Evolutionary conservation across 129 eudicot genomes (phyloP).

Genomic region (Deinandra increscens): DNA sequence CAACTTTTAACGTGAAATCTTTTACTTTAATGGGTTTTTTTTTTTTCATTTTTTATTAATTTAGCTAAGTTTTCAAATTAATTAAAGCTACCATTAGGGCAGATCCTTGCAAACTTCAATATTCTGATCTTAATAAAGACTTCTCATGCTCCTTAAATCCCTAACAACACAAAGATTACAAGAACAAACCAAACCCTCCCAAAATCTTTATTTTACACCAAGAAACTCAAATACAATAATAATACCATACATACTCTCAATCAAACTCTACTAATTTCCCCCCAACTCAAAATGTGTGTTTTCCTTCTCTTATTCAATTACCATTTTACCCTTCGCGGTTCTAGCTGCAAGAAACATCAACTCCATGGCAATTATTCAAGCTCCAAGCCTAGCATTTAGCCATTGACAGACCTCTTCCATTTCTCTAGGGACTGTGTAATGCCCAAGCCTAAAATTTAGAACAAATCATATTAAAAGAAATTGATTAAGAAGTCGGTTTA

Average conservation of each 20-base stretch:
- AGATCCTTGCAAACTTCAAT: too few relatives aligned
- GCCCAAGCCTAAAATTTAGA: slow-evolving; percentile 68
- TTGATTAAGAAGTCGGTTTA: background rate
- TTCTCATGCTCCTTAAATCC: too few relatives aligned
- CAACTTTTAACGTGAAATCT: too few relatives aligned
- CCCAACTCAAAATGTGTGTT: slow-evolving; percentile 16
- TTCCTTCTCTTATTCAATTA: slow-evolving; percentile 16
- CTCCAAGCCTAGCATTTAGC: slow-evolving; percentile 64
- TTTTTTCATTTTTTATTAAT: too few relatives aligned
- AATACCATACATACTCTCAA: slow-evolving; percentile 30
- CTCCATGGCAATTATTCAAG: slow-evolving; percentile 18
- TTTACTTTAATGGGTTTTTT: too few relatives aligned
- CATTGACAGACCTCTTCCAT: slow-evolving; percentile 87
- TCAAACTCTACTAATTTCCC: slow-evolving; percentile 13
- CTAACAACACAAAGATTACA: slow-evolving; percentile 19
- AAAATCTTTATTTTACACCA: slow-evolving; percentile 31
- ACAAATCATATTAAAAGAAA: background rate
- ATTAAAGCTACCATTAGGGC: too few relatives aligned
- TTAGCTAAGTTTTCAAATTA: too few relatives aligned
- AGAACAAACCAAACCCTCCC: slow-evolving; percentile 3
- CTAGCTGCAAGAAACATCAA: slow-evolving; percentile 24
- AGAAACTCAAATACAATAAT: slow-evolving; percentile 27
- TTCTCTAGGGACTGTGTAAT: slow-evolving; percentile 83
- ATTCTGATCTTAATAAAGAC: too few relatives aligned
- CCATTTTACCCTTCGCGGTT: background rate